A percentile compares a stretch with the other conserved stretches of the same genome.
Evolutionary conservation across 1,284 basidiomycete species (phyloP).

Genomic region (Rhodotorula sp.): DNA sequence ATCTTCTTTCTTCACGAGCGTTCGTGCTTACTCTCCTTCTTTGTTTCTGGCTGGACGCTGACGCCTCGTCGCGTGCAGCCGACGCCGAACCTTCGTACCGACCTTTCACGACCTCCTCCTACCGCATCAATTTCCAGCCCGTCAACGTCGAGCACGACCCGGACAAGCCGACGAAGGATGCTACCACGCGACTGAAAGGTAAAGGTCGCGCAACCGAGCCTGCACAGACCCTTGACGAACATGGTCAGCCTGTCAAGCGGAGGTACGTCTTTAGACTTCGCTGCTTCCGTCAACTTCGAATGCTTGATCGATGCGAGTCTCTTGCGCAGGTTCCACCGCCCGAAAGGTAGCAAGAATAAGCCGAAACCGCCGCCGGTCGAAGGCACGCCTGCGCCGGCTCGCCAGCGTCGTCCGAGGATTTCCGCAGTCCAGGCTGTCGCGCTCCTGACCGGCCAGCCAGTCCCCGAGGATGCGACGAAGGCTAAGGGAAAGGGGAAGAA

Average conservation of each 20-base stretch:
- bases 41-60: background rate
- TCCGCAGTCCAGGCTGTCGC: too few species aligned
- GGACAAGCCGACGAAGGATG: background rate
- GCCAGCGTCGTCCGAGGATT: background rate
- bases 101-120: conserved; percentile 22
- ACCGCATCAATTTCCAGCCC: conserved; percentile 31
- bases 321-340: background rate
- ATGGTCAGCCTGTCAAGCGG: conserved; percentile 2
- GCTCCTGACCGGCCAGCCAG: background rate
- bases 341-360: conserved; percentile 19
- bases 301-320: too few species aligned
- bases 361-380: background rate
- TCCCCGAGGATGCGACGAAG: background rate
- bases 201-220: background rate
- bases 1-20: conserved; percentile 24
- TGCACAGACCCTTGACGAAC: background rate
- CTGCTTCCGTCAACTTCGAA: background rate
- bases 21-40: background rate
- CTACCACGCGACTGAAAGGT: too few species aligned
- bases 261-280: background rate
- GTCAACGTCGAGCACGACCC: conserved; percentile 9
- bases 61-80: background rate
- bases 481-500: background rate
- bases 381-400: background rate
- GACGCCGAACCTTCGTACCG: background rate